Evolutionary conservation across 257 asterid species (phyloP).

Genomic region (Pogostemon cablin): DNA sequence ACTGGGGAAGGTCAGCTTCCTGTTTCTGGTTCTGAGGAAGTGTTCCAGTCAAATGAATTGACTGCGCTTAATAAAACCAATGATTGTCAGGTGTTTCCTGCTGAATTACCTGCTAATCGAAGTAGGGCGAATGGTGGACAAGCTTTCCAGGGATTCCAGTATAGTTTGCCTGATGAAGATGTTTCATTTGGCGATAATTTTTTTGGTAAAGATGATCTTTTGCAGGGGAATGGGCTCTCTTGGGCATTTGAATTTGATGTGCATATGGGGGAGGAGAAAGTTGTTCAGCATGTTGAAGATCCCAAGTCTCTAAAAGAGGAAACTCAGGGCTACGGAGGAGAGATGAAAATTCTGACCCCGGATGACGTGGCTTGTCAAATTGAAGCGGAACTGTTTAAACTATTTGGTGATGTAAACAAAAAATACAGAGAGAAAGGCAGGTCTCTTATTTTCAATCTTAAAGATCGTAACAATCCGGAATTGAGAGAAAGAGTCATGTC

Average conservation of each 20-base stretch:
- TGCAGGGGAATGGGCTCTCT: conserved; percentile 98
- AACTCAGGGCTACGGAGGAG: conserved; percentile 33
- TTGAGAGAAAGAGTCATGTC: conserved; percentile 87
- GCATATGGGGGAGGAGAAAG: conserved; percentile 55
- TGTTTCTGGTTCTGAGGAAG: conserved; percentile 37
- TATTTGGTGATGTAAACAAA: conserved; percentile 85
- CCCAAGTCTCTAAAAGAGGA: conserved; percentile 43
- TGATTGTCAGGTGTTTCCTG: conserved; percentile 43
- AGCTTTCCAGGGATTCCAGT: conserved; percentile 54
- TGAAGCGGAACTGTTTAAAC: conserved; percentile 80
- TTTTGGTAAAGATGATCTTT: conserved; percentile 85
- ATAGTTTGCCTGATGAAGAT: conserved; percentile 68
- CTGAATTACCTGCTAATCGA: conserved; percentile 46
- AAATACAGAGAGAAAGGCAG: conserved; percentile 97
- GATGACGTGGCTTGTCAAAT: conserved; percentile 57
- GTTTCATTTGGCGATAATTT: conserved; percentile 70
- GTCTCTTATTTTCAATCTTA: conserved; percentile 89
- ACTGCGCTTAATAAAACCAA: conserved; percentile 37
- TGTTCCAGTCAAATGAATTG: conserved; percentile 35
- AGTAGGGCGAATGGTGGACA: conserved; percentile 44
- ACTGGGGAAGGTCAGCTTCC: conserved; percentile 31
- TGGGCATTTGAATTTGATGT: conserved; percentile 90
- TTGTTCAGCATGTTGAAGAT: conserved; percentile 43
- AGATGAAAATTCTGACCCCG: conserved; percentile 45
- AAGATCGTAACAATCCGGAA: conserved; percentile 93